Evolutionary conservation across 805 yeast genomes (phyloP).

Genomic region (Wickerhamiella australiensis): DNA sequence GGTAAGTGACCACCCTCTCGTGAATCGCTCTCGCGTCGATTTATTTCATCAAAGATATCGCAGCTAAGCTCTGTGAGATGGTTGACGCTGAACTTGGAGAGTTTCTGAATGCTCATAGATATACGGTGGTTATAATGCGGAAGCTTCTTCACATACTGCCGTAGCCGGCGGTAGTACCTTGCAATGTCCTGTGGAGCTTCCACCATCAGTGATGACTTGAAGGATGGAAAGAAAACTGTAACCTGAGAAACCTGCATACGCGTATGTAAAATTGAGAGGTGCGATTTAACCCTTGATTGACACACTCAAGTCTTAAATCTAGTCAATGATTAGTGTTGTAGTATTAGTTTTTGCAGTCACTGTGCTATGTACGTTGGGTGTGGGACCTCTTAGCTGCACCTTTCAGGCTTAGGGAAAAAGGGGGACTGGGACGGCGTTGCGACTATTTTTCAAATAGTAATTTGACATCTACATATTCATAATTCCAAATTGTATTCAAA

Average conservation of each 20-base stretch:
- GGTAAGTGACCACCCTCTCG: conserved; percentile 39
- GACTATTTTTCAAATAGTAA: too few species aligned
- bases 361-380: not conserved
- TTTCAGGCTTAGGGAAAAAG: not conserved
- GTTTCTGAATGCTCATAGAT: conserved; percentile 41
- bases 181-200: conserved; percentile 12
- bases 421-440: too few species aligned
- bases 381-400: not conserved
- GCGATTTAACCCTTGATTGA: not conserved
- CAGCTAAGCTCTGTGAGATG: conserved; percentile 87
- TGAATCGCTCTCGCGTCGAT: conserved; percentile 47
- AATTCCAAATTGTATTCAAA: too few species aligned
- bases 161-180: conserved; percentile 7
- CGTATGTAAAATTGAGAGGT: not conserved
- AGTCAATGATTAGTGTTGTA: not conserved
- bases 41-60: conserved; percentile 87
- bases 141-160: conserved; percentile 5
- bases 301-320: not conserved
- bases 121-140: conserved; percentile 14
- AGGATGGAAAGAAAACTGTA: not conserved
- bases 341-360: not conserved
- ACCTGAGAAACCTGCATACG: conserved; percentile 1
- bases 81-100: conserved; percentile 41
- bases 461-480: too few species aligned
- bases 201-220: conserved; percentile 7